Evolutionary conservation across 2,329 filamentous ascomycete genomes (phyloP).

Genomic region (Aureobasidium sp.): DNA sequence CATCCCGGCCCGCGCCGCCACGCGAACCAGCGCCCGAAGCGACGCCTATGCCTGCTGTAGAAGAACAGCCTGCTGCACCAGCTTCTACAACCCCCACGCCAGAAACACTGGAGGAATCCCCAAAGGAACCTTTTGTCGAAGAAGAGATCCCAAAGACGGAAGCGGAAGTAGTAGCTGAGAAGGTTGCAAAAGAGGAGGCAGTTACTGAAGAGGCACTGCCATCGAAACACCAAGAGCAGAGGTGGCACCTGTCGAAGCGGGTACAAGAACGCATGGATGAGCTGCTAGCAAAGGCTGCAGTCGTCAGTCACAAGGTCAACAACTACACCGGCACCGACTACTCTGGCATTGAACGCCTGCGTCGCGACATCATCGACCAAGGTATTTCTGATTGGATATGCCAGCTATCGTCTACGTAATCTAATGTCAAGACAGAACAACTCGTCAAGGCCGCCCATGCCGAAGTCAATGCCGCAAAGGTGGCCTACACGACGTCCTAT

Average conservation of each 20-base stretch:
- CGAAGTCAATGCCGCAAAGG: conserved; percentile 64
- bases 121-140: not conserved
- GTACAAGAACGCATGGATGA: conserved; percentile 79
- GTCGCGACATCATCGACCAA: conserved; percentile 65
- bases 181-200: not conserved
- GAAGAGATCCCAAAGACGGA: not conserved
- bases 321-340: conserved; percentile 83
- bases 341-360: conserved; percentile 79
- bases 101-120: not conserved
- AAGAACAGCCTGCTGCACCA: not conserved
- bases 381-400: conserved; percentile 34
- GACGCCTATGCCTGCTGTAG: not conserved
- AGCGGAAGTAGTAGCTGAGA: not conserved
- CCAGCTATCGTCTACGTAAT: not conserved
- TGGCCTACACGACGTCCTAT: conserved; percentile 75
- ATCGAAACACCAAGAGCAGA: conserved; percentile 46
- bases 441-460: conserved; percentile 53
- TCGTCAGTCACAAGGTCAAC: conserved; percentile 83
- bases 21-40: not conserved
- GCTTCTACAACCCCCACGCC: not conserved
- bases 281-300: conserved; percentile 74
- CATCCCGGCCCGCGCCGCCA: not conserved
- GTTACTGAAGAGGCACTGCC: conserved; percentile 37
- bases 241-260: conserved; percentile 52
- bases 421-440: conserved; percentile 37